Conservation (phyloP, 768 basidiomycete genomes). For the Coprinopsis sp. region DNA sequence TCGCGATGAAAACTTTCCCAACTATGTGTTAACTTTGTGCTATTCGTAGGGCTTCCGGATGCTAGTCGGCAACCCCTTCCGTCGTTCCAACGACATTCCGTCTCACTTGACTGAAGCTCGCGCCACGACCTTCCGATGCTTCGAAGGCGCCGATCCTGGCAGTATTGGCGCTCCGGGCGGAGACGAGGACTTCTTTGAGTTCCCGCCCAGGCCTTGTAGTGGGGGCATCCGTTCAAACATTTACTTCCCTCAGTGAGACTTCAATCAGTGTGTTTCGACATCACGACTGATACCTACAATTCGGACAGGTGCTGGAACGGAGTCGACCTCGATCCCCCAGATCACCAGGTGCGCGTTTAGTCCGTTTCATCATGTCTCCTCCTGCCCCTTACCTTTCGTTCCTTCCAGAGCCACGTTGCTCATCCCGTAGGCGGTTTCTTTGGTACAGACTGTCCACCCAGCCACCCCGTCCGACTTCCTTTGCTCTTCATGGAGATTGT, state of each 20-base stretch:
- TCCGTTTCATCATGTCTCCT: no score
- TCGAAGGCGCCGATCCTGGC: neutral
- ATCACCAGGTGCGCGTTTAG: constrained; percentile 6
- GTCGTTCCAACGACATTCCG: neutral
- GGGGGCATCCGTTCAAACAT: constrained; percentile 11
- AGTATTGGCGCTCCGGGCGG: constrained; percentile 1
- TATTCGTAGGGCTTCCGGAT: constrained; percentile 5
- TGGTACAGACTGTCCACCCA: constrained; percentile 10
- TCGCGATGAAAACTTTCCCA: no score
- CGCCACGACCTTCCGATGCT: constrained; percentile 1
- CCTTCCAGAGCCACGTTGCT: constrained; percentile 7
- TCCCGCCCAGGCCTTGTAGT: constrained; percentile 3
- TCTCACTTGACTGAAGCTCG: neutral
- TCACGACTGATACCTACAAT: no score
- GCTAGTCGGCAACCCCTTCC: constrained; percentile 1
- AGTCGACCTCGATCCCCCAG: constrained; percentile 6
- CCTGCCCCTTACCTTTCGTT: no score
- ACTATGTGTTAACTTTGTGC: no score
- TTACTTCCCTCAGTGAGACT: constrained; percentile 10
- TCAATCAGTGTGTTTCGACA: no score
- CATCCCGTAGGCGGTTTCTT: constrained; percentile 8
- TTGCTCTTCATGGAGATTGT: constrained; percentile 12
- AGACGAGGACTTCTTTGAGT: no score
- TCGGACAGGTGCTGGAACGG: constrained; percentile 12
- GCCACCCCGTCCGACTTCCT: constrained; percentile 14